phyloP scores from a whole-genome alignment of 2,329 filamentous ascomycete species.

The Alternaria burnsii region DNA sequence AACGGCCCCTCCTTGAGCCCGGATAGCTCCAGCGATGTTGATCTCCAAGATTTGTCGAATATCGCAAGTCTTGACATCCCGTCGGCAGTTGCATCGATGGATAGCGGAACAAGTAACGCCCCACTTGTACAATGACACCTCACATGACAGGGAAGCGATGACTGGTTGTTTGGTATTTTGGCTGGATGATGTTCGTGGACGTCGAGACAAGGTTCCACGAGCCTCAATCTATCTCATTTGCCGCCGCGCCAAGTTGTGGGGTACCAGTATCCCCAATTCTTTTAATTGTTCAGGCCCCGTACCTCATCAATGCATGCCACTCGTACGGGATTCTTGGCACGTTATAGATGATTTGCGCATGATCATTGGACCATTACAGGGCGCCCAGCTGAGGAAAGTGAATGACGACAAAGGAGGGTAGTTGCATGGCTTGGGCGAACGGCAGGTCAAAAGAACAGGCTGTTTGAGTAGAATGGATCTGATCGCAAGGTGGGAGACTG shows the following conservation, averaged over 20 bases:
- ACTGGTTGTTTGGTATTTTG: conserved; percentile 1
- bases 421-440: background rate
- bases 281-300: conserved; percentile 14
- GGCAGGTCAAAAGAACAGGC: conserved; percentile 5
- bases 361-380: conserved; percentile 6
- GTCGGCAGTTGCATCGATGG: conserved; percentile 17
- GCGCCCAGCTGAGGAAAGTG: background rate
- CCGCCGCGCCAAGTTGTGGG: conserved; percentile 26
- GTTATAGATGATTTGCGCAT: background rate
- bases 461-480: background rate
- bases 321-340: background rate
- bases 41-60: conserved; percentile 3
- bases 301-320: background rate
- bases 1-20: background rate
- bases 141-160: background rate
- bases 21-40: background rate
- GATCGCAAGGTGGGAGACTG: background rate
- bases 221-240: conserved; percentile 23
- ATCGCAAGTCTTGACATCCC: conserved; percentile 14
- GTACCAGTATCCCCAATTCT: conserved; percentile 13
- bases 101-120: conserved; percentile 1
- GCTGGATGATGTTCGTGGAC: conserved; percentile 9
- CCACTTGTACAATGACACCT: conserved; percentile 4
- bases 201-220: conserved; percentile 21
- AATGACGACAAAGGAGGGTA: background rate